Evolutionary conservation across 106 monocot species (phyloP), one percentile per base, ranked within the genome.

Genomic region (Narthecium ossifragum): DNA sequence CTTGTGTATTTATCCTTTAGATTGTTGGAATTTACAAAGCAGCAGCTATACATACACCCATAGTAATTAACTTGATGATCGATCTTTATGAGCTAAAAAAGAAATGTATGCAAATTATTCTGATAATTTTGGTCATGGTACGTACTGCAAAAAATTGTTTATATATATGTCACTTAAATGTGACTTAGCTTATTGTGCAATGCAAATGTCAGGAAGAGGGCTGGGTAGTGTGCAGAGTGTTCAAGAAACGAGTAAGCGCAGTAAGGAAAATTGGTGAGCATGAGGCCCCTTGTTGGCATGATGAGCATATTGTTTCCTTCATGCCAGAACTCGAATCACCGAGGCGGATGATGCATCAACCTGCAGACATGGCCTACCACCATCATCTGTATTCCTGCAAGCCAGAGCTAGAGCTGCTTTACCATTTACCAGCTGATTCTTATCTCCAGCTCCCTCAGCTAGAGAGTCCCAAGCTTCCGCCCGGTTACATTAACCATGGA

Each of bases 171-270:
- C n/a, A n/a, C n/a, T n/a, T n/a, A n/a, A n/a, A n/a, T n/a, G n/a
- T n/a, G n/a, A n/a, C n/a, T n/a, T n/a, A n/a, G n/a, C n/a, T n/a
- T n/a, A n/a, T n/a, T n/a, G n/a, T n/a, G 9, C 31, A 32, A 31
- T 31, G 55, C 4, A 20, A 1, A 6, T 72, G 46, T 63, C 73
- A 83, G 79, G 83, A 83, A 64, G 88, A 83, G 26, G 82, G 88
- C 54, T 88, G 88, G 88, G 88, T 76, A 1, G 82, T 88, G 8
- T 88, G 88, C 14, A 75, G 79, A 25, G 79, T 71, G 13, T 88
- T 83, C 83, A 83, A 73, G 70, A 88, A 88, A 38, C 51, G 74
- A 48, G 58, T 78, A 4, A 9, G 72, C 5, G 41, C 82, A 22
- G 37, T 70, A 17, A 33, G 33, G 55, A 62, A 77, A 53, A 21